Evolutionary conservation across 164 flowering plant genomes (phyloP).

Genomic region (Vitis riparia): DNA sequence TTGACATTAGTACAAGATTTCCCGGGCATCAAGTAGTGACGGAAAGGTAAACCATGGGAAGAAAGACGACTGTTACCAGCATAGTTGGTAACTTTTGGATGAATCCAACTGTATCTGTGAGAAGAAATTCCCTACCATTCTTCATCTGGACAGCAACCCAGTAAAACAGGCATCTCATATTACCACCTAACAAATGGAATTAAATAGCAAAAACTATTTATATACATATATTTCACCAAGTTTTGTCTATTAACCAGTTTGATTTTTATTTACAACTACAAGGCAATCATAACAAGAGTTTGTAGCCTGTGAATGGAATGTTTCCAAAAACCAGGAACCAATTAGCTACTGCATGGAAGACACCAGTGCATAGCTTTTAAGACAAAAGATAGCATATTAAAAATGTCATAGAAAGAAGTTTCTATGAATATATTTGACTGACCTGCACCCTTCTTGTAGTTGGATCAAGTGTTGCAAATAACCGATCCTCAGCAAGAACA

Average conservation of each 20-base stretch:
- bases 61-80: conserved; percentile 45
- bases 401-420: neutral
- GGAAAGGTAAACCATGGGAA: neutral
- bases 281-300: neutral
- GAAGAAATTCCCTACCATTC: conserved; percentile 86
- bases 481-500: conserved; percentile 89
- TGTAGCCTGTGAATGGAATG: neutral
- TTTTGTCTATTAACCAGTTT: too few relatives aligned
- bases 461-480: conserved; percentile 98
- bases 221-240: too few relatives aligned
- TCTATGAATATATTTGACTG: conserved; percentile 12
- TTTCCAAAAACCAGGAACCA: neutral
- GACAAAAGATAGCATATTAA: neutral
- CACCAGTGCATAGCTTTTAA: neutral
- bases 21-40: too few relatives aligned
- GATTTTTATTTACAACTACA: too few relatives aligned
- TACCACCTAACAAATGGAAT: conserved; percentile 1
- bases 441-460: conserved; percentile 99
- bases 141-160: conserved; percentile 56
- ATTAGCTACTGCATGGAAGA: neutral
- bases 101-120: conserved; percentile 97
- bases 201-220: neutral
- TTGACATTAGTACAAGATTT: too few relatives aligned
- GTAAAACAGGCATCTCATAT: conserved; percentile 15
- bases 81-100: conserved; percentile 95